A percentile compares a stretch with the other conserved stretches of the same genome.
Conservation (phyloP, 2,329 filamentous ascomycete genomes). For the Epichloe sp. region DNA sequence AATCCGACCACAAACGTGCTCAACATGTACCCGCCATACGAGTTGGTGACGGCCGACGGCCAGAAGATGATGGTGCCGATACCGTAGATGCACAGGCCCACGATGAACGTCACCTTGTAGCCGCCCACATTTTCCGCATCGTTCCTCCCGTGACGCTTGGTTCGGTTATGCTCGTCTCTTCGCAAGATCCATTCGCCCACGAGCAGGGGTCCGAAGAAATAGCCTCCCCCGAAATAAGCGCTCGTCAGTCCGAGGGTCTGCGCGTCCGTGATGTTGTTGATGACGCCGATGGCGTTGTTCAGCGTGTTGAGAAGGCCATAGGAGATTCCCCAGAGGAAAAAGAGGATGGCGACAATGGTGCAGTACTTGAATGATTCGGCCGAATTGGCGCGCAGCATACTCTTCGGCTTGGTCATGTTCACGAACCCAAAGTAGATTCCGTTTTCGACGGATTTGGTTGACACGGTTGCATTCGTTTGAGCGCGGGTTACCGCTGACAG, state of each 20-base stretch:
- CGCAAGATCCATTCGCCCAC: conserved; percentile 60
- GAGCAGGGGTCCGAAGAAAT: conserved; percentile 55
- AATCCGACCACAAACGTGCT: conserved; percentile 64
- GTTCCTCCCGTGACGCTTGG: conserved; percentile 24
- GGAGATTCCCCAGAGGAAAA: conserved; percentile 82
- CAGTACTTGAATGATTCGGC: conserved; percentile 59
- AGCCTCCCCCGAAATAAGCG: conserved; percentile 58
- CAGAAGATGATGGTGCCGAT: conserved; percentile 74
- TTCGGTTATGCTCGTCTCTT: conserved; percentile 47
- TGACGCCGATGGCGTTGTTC: conserved; percentile 54
- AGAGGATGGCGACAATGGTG: conserved; percentile 63
- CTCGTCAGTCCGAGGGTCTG: conserved; percentile 56
- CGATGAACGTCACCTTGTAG: conserved; percentile 70
- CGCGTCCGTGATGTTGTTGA: conserved; percentile 46
- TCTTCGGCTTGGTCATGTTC: conserved; percentile 55
- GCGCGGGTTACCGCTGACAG: conserved; percentile 6
- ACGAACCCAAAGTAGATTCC: conserved; percentile 64
- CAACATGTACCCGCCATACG: conserved; percentile 67
- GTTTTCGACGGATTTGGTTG: conserved; percentile 26
- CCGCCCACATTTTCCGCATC: conserved; percentile 41
- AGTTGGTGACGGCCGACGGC: conserved; percentile 62
- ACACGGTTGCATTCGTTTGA: conserved; percentile 20
- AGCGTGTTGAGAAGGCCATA: conserved; percentile 78
- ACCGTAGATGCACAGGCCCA: conserved; percentile 62
- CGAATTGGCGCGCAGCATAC: conserved; percentile 51